Evolutionary conservation across 768 basidiomycete genomes (phyloP), one percentile per base, ranked within the genome.

Genomic region (Macrolepiota dolichaula): DNA sequence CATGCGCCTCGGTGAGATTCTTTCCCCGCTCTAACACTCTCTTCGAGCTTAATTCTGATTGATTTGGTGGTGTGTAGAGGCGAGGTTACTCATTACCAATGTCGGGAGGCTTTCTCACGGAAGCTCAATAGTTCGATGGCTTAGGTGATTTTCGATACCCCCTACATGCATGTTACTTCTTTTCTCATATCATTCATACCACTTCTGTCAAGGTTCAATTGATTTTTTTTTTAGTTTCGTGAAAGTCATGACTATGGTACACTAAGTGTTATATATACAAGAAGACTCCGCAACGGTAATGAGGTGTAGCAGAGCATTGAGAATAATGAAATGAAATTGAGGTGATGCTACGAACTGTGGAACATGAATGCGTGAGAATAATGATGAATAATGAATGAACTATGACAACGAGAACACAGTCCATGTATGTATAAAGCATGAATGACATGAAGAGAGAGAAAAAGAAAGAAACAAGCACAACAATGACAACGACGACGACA

Each of bases 81-180:
- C 9, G 94, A 96, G 74, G 96, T 97, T 2, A 98, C 95, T 0
- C 96, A 98, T 74, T 95, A 96, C 71, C 92, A 96, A 63, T 98
- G 96, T 70, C 88, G 94, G 27, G 96, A 97, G 70, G 80, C 82
- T 0, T 97, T 94, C 69, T 77, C 91, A 10, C 76, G 73, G 52
- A 81, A 76, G 59, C 67, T 89, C 56, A 79, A 79, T 49, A 80
- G 83, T 62, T 74, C 66, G 35, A 63, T 70, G 61, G 27, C 35
- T 29, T 51, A 57, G 47, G 47, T 25, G 12, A 17, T 27, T 25
- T 24, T 42, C 25, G 19, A 19, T 54, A 29, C 32, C 10, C 10
- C 22, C 12, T 29, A 44, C 49, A 24, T 57, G 5, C 55, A 36
- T 57, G 4, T 22, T 57, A n/a, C 51, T 32, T 32, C n/a, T n/a